These are phyloP conservation scores for Sclerotinia nivalis DNA, from an alignment of 2,329 filamentous ascomycete species.

Conservation along the genomic window DNA sequence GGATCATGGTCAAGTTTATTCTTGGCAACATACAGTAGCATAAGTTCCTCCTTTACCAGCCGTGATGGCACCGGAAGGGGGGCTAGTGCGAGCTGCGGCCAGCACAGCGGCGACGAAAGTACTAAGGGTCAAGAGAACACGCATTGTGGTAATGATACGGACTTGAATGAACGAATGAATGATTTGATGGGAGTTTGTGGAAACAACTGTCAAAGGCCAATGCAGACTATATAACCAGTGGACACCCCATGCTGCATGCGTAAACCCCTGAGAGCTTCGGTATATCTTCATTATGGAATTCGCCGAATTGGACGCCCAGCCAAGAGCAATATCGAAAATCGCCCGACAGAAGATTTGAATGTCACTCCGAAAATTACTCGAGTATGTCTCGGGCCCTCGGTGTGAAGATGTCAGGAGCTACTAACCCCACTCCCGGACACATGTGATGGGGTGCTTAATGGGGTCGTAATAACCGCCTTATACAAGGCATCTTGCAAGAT, in stretches of 20 bases:
- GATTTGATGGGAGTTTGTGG: not conserved
- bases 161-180: not conserved
- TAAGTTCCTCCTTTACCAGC: constrained; percentile 48
- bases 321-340: not conserved
- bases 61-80: constrained; percentile 50
- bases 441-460: not conserved
- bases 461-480: not conserved
- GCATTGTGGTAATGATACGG: constrained; percentile 30
- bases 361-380: not conserved
- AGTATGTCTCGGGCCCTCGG: not conserved
- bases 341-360: not conserved
- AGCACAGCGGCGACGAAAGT: constrained; percentile 35
- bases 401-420: constrained; percentile 14
- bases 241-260: not conserved
- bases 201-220: not conserved
- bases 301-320: constrained; percentile 11
- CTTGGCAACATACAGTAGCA: constrained; percentile 43
- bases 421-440: constrained; percentile 4
- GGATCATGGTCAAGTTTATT: not conserved
- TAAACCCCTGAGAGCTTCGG: not conserved
- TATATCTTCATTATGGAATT: not conserved
- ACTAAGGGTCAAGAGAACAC: constrained; percentile 33
- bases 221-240: constrained; percentile 9
- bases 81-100: constrained; percentile 43
- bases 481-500: not conserved